Base-by-base conservation (phyloP, 768 basidiomycete genomes). In the Panellus pusillus region DNA sequence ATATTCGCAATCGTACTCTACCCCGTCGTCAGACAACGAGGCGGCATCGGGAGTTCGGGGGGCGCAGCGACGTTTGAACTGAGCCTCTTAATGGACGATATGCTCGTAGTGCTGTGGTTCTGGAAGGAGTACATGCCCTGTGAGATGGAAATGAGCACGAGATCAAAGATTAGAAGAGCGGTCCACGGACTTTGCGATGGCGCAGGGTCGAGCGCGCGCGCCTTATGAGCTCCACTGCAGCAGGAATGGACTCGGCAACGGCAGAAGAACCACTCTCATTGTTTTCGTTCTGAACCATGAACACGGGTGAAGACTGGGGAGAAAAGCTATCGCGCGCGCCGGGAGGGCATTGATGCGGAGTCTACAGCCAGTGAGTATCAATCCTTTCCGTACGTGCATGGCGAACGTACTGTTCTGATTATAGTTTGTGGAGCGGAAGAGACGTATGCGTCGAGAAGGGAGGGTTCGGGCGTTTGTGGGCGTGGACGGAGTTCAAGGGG, bases 261-360 rank as follows among this genome's bases (percentile, higher is more conserved):
- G 32, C 9, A 35, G 9, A 2, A 2, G 32, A 35, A 35, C 8
- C 32, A 14, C 11, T 7, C 32, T 35, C 32, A 3, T 35, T 7
- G 32, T 35, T 2, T 35, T 51, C 32, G 19, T 36, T 36, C 6
- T 47, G 36, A 18, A 44, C 28, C 14, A 11, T 19, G 14, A 60
- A 37, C 0, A 38, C 37, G 19, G 45, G 14, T 4, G 14, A 35
- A 3, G 38, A 11, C n/a, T 46, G 36, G n/a, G 54, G 54, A 3
- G 54, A 56, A 29, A 60, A 60, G 3, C 55, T 45, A 40, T 60
- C 44, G 20, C 54, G 54, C 42, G 54, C 24, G 55, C 19, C 31
- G 43, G n/a, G 46, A 0, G 54, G 58, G 3, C 53, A 49, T 7
- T 18, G 27, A 14, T 46, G 49, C 12, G 52, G 53, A 3, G 55